Conservation (phyloP, 139 green algal genomes). For the Picochlorum sp. region DNA sequence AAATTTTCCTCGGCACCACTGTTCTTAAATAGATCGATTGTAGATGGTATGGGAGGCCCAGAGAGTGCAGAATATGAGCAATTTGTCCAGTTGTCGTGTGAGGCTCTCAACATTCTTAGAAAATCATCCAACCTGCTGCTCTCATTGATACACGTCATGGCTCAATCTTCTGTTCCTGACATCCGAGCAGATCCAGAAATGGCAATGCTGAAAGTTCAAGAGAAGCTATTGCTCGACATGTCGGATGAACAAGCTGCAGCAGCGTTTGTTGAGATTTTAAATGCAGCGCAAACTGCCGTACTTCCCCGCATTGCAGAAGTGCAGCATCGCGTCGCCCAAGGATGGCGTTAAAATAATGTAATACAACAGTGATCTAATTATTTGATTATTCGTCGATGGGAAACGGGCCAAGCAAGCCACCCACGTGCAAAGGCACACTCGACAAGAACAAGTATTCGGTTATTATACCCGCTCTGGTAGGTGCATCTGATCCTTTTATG, state of each 20-base stretch:
- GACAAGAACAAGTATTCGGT: not conserved
- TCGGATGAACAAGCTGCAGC: conserved; percentile 80
- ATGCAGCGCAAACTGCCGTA: conserved; percentile 72
- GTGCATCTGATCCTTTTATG: not conserved
- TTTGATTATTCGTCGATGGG: not conserved
- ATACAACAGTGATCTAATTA: conserved; percentile 2
- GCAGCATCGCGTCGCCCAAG: conserved; percentile 6
- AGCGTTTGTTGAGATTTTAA: conserved; percentile 85
- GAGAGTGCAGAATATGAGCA: conserved; percentile 62
- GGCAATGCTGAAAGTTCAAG: conserved; percentile 84
- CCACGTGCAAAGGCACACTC: not conserved
- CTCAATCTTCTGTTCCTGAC: conserved; percentile 71
- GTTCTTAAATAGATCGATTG: conserved; percentile 85
- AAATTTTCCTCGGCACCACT: conserved; percentile 95
- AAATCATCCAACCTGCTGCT: conserved; percentile 88
- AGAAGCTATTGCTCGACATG: conserved; percentile 88
- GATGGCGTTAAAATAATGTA: conserved; percentile 12
- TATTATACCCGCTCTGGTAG: conserved; percentile 18
- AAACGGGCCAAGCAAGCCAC: too few species aligned
- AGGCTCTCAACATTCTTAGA: conserved; percentile 98
- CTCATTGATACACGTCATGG: conserved; percentile 94
- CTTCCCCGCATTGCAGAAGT: conserved; percentile 68
- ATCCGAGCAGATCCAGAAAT: conserved; percentile 78
- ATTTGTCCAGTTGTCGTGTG: conserved; percentile 55
- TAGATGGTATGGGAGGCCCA: conserved; percentile 88